Conservation (phyloP, 371 early-diverging fungal species). For the Blakeslea trispora region DNA sequence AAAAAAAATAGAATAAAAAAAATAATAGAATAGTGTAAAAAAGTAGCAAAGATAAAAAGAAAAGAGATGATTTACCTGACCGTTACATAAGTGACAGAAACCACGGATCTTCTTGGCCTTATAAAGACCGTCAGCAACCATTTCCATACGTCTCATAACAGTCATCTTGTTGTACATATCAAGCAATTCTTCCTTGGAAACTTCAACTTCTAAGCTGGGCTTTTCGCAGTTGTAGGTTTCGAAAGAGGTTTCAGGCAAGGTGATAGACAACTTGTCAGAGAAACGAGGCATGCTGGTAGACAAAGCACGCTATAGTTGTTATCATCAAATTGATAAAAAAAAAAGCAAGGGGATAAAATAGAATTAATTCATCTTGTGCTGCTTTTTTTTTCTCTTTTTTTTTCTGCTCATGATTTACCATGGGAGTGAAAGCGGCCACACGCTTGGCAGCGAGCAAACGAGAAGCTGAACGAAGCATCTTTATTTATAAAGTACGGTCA, state of each 20-base stretch:
- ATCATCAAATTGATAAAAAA: too few species aligned
- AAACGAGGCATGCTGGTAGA: conserved; percentile 42
- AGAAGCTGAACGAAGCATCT: conserved; percentile 54
- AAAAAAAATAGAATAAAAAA: conserved; percentile 6
- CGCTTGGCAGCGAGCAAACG: conserved; percentile 49
- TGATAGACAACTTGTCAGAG: conserved; percentile 54
- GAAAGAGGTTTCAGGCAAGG: conserved; percentile 61
- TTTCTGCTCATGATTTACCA: conserved; percentile 17
- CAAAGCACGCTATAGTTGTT: conserved; percentile 38
- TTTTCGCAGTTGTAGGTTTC: conserved; percentile 70
- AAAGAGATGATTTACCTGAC: conserved; percentile 71
- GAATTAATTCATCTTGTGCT: too few species aligned
- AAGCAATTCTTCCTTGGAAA: conserved; percentile 74
- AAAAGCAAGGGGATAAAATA: not conserved
- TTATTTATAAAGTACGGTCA: conserved; percentile 8
- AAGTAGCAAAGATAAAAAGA: not conserved
- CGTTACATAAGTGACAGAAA: conserved; percentile 99
- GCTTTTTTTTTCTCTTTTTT: not conserved
- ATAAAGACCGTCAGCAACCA: conserved; percentile 94
- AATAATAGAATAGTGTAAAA: not conserved
- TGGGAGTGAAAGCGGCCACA: conserved; percentile 27
- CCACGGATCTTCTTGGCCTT: conserved; percentile 97
- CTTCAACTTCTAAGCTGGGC: conserved; percentile 60
- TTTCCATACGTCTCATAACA: conserved; percentile 90
- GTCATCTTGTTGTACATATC: conserved; percentile 89